Evolutionary conservation across 345 rosid species (phyloP), one percentile per base, ranked within the genome.

Genomic region (Hibiscus syriacus): DNA sequence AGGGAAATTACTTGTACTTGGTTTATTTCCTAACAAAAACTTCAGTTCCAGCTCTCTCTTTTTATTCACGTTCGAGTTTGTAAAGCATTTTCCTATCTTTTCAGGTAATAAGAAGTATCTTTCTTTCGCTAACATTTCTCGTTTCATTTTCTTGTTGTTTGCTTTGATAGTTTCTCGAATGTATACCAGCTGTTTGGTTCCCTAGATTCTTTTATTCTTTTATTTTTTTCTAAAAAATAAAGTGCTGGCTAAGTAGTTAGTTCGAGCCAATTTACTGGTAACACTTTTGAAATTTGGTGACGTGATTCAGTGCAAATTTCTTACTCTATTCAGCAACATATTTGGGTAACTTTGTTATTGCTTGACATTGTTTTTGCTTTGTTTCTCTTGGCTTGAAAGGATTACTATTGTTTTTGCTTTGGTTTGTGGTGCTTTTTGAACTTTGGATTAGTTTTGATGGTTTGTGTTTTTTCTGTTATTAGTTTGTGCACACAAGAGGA

Each of bases 401-500:
- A 39, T 22, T 13, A 61, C 6, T 12, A 6, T 41, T 62, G 3
- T 29, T 6, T 43, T 6, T 63, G 26, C 34, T 63, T 32, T 16
- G 3, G 9, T 36, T 61, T 61, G 30, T 48, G 50, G n/a, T 19
- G 4, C 19, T 5, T 27, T 60, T 41, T 17, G 57, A 61, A 38
- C 2, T 17, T 46, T 25, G 19, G 22, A n/a, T 14, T 57, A 13
- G 23, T 16, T 20, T 32, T 55, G 32, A 20, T 32, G 22, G 52
- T 22, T 54, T 45, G 2, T 45, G 23, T 64, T 34, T 53, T 13
- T 55, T 58, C 38, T 29, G 23, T 59, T 32, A 43, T 41, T 75
- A 60, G 57, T 52, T 63, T 70, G 68, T 54, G 65, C 25, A 57
- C 23, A 39, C 16, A 55, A 49, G 79, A 68, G 66, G 39, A 85